These are phyloP conservation scores for Tetrahymena thermophila DNA, from an alignment of 73 alveolate genomes.

Conservation along the genomic window DNA sequence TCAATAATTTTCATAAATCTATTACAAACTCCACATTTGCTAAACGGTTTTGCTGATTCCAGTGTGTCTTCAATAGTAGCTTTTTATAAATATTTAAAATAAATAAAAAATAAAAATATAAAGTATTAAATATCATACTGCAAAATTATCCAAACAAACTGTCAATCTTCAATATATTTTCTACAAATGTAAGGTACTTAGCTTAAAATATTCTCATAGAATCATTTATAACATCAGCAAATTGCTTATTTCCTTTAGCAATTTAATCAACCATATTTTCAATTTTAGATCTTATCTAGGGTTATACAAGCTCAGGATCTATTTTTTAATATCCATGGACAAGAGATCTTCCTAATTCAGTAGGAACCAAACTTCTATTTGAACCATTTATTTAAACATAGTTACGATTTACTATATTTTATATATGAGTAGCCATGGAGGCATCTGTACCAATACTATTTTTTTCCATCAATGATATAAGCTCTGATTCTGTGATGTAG, in stretches of 20 bases:
- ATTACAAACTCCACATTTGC: slow-evolving; percentile 38
- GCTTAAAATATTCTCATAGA: slow-evolving; percentile 84
- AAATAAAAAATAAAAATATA: neutral
- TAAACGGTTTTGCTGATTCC: slow-evolving; percentile 1
- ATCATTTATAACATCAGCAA: slow-evolving; percentile 75
- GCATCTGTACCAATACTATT: slow-evolving; percentile 99
- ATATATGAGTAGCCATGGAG: slow-evolving; percentile 99
- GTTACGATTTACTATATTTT: slow-evolving; percentile 97
- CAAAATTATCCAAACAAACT: neutral
- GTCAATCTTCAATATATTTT: slow-evolving; percentile 31
- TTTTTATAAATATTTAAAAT: neutral
- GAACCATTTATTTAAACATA: slow-evolving; percentile 88
- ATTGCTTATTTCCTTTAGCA: slow-evolving; percentile 93
- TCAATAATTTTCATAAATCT: slow-evolving; percentile 9
- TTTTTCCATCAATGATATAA: slow-evolving; percentile 95
- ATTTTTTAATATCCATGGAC: slow-evolving; percentile 95
- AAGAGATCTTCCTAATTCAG: slow-evolving; percentile 95
- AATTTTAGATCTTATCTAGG: slow-evolving; percentile 93
- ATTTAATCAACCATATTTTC: slow-evolving; percentile 84
- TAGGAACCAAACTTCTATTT: slow-evolving; percentile 89
- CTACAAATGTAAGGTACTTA: slow-evolving; percentile 75
- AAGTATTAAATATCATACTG: neutral
- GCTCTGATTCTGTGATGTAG: slow-evolving; percentile 94
- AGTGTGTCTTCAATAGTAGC: neutral
- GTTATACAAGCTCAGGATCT: slow-evolving; percentile 96